Evolutionary conservation across 2,329 filamentous ascomycete genomes (phyloP).

Genomic region (Cryphonectria japonica): DNA sequence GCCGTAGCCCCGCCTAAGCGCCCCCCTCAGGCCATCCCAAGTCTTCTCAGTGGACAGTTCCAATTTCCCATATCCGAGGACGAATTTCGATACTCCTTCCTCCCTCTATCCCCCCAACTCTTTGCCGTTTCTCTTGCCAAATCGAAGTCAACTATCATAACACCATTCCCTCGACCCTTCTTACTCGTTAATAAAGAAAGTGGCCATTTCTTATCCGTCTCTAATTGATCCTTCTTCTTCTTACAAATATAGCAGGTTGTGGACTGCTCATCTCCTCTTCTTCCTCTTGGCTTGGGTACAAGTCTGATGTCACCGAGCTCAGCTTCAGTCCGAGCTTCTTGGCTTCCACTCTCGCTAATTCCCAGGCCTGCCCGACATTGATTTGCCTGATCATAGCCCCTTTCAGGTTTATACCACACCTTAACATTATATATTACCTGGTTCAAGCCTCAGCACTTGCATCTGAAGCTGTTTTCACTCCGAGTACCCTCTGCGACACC

Average conservation of each 20-base stretch:
- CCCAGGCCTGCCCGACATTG: background rate
- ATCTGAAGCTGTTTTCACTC: background rate
- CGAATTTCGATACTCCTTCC: constrained; percentile 2
- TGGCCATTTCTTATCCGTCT: background rate
- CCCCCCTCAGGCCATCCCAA: constrained; percentile 1
- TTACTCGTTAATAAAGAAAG: background rate
- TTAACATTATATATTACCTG: background rate
- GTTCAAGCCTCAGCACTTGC: background rate
- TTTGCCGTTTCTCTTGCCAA: background rate
- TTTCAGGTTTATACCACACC: background rate
- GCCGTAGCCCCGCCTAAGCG: background rate
- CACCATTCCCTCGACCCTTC: background rate
- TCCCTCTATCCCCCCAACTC: background rate
- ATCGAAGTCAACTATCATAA: background rate
- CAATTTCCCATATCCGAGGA: constrained; percentile 13
- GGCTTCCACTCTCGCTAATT: constrained; percentile 17
- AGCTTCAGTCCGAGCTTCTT: constrained; percentile 6
- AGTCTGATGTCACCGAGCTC: constrained; percentile 16
- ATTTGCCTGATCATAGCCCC: constrained; percentile 7
- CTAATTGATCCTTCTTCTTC: background rate
- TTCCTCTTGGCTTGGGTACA: background rate
- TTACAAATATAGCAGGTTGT: background rate
- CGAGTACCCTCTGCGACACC: background rate
- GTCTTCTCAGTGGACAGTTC: background rate
- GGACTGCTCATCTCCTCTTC: background rate